Conservation (phyloP, 306 rosid genomes). For the Vigna nakashimae region DNA sequence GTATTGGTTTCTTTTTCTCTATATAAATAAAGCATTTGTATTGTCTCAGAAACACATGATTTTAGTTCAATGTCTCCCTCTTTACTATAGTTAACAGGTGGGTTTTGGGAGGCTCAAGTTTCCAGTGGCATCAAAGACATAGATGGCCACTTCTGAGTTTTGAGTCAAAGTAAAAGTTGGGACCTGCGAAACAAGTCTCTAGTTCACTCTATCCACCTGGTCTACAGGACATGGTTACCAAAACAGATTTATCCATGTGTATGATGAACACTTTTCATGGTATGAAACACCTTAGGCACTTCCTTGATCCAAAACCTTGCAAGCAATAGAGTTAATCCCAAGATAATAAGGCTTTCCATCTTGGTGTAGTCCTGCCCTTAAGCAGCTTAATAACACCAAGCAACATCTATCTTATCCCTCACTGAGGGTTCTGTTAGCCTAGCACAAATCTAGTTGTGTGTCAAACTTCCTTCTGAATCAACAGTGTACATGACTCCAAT, state of each 20-base stretch:
- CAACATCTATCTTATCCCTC: neutral
- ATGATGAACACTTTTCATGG: neutral
- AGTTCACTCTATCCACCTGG: neutral
- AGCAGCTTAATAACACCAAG: neutral
- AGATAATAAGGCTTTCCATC: neutral
- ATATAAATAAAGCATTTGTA: too few species aligned
- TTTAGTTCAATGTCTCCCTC: too few species aligned
- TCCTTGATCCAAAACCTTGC: neutral
- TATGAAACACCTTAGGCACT: neutral
- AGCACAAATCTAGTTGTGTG: neutral
- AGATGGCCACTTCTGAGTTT: neutral
- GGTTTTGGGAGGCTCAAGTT: neutral
- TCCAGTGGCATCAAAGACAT: neutral
- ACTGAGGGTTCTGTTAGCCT: neutral
- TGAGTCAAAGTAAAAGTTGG: neutral
- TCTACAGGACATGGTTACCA: neutral
- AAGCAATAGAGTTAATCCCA: neutral
- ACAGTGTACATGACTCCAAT: neutral
- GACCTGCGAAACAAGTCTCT: neutral
- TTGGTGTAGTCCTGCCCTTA: neutral
- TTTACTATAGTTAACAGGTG: neutral
- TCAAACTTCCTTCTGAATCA: slow-evolving; percentile 6
- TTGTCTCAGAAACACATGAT: too few species aligned
- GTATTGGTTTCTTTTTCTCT: too few species aligned
- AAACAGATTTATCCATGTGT: neutral